Percentiles rank a stretch among this genome's conserved stretches.
Evolutionary conservation across 305 asterid genomes (phyloP).

Genomic region (Fraxinus paxiana): DNA sequence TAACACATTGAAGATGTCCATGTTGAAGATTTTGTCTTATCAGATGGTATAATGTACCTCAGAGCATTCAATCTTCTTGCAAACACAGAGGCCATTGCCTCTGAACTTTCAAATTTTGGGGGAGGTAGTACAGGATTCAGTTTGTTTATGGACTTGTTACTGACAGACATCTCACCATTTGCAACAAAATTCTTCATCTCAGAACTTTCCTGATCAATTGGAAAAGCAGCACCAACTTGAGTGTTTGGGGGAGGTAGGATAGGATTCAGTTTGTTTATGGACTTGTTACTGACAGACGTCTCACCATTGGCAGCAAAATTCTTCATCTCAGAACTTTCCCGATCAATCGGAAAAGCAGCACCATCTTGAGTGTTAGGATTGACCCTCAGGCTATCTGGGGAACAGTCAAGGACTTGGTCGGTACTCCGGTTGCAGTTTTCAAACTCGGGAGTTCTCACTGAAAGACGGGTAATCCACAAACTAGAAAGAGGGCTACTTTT

Average conservation of each 20-base stretch:
- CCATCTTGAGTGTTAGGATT: slow-evolving; percentile 19
- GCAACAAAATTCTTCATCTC: slow-evolving; percentile 22
- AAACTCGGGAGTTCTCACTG: slow-evolving; percentile 22
- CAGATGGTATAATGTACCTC: slow-evolving; percentile 38
- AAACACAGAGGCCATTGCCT: slow-evolving; percentile 56
- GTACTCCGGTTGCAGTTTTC: slow-evolving; percentile 22
- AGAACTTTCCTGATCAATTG: slow-evolving; percentile 19
- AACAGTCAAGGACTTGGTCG: slow-evolving; percentile 3
- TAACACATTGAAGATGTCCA: slow-evolving; percentile 32
- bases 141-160: slow-evolving; percentile 23
- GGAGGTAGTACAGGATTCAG: slow-evolving; percentile 23
- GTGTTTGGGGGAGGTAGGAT: slow-evolving; percentile 19
- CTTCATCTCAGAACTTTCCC: slow-evolving; percentile 22
- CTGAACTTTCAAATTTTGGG: slow-evolving; percentile 34
- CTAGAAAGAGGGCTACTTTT: slow-evolving; percentile 34
- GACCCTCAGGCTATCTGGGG: slow-evolving; percentile 9
- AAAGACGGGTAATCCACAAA: slow-evolving; percentile 67
- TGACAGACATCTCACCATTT: slow-evolving; percentile 28
- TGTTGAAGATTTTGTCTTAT: slow-evolving; percentile 23
- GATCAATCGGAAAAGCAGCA: slow-evolving; percentile 22
- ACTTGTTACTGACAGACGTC: slow-evolving; percentile 32
- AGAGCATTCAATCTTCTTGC: slow-evolving; percentile 65
- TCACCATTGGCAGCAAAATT: slow-evolving; percentile 18
- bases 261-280: slow-evolving; percentile 21
- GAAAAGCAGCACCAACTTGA: slow-evolving; percentile 22